Evolutionary conservation across 345 rosid genomes (phyloP).

Genomic region (Citrus maxima): DNA sequence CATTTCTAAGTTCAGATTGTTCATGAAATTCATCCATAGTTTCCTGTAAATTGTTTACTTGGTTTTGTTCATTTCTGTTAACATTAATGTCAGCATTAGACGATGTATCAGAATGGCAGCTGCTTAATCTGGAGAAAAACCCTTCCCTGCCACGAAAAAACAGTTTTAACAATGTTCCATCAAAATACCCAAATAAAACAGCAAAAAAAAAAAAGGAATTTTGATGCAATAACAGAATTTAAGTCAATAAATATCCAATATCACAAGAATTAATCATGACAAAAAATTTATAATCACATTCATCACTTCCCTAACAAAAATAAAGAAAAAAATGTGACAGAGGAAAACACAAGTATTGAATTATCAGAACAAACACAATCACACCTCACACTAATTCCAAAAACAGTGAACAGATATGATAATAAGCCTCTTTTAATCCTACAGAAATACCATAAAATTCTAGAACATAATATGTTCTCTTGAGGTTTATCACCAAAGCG

Average conservation of each 20-base stretch:
- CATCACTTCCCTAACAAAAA: neutral
- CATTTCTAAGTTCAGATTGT: constrained; percentile 29
- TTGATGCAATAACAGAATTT: constrained; percentile 5
- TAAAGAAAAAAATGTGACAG: neutral
- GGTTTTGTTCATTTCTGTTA: constrained; percentile 41
- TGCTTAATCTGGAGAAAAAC: constrained; percentile 70
- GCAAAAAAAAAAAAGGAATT: neutral
- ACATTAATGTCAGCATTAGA: constrained; percentile 47
- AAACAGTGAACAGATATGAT: neutral
- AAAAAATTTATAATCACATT: neutral
- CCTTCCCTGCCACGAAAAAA: constrained; percentile 60
- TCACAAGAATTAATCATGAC: neutral
- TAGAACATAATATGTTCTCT: neutral
- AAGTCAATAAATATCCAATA: neutral
- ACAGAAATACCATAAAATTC: too few relatives aligned
- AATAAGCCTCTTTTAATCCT: neutral
- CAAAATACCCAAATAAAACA: neutral
- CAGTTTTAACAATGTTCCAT: constrained; percentile 6
- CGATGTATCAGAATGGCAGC: constrained; percentile 54
- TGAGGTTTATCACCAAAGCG: too few relatives aligned
- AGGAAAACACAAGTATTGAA: neutral
- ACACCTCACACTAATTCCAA: neutral
- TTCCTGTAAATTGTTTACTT: constrained; percentile 28
- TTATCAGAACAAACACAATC: neutral
- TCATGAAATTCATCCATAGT: constrained; percentile 30